Evolutionary conservation across 2,329 filamentous ascomycete genomes (phyloP).

Genomic region (Tolypocladium guangdongense): DNA sequence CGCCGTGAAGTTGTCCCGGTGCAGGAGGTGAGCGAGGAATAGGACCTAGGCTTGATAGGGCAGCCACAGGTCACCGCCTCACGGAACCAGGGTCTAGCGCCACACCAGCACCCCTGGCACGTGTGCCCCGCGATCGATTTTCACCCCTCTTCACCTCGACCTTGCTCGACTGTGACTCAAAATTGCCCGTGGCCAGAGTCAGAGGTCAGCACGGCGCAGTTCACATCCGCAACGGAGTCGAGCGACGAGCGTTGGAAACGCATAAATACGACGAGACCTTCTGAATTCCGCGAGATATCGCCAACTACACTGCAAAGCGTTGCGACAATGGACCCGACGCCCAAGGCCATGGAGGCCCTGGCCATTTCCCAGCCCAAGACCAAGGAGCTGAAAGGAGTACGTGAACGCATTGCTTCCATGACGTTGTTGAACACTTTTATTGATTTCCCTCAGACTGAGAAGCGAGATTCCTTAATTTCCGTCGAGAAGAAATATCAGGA

Average conservation of each 20-base stretch:
- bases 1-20: conserved; percentile 5
- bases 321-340: conserved; percentile 30
- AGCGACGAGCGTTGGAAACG: neutral
- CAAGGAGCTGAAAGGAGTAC: conserved; percentile 48
- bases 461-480: conserved; percentile 70
- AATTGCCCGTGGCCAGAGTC: conserved; percentile 10
- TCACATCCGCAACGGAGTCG: conserved; percentile 3
- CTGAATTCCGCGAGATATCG: neutral
- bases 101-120: conserved; percentile 5
- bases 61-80: conserved; percentile 15
- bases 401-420: conserved; percentile 11
- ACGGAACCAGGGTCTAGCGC: conserved; percentile 8
- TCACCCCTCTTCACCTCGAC: conserved; percentile 20
- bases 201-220: conserved; percentile 3
- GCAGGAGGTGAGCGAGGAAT: neutral
- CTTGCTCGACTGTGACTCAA: conserved; percentile 19
- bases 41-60: neutral
- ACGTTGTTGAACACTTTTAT: neutral
- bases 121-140: conserved; percentile 23
- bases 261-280: neutral
- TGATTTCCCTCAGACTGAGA: conserved; percentile 54
- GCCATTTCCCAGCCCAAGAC: conserved; percentile 39
- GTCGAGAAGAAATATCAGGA: conserved; percentile 89
- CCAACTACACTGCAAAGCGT: conserved; percentile 1
- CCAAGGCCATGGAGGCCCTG: conserved; percentile 39